These are phyloP conservation scores for Choanephora cucurbitarum DNA, from an alignment of 371 early-diverging fungal genomes.

Conservation along the genomic window DNA sequence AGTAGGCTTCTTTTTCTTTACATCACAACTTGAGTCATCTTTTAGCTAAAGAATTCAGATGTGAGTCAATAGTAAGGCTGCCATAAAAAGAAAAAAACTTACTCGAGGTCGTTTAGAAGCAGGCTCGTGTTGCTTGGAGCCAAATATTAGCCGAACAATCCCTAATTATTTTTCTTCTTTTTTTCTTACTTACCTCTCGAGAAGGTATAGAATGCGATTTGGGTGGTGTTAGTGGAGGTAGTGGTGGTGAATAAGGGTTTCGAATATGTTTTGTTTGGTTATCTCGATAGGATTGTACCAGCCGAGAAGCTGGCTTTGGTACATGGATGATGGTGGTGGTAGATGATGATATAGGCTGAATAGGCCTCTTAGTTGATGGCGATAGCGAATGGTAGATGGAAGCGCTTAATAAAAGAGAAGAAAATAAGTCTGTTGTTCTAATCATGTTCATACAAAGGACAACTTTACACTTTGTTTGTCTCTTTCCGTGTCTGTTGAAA, in stretches of 20 bases:
- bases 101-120: constrained; percentile 12
- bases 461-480: constrained; percentile 33
- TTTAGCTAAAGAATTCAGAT: not conserved
- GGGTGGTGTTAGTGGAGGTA: constrained; percentile 1
- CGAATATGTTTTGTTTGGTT: constrained; percentile 8
- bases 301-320: constrained; percentile 19
- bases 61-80: too few species aligned
- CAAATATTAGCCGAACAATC: too few species aligned
- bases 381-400: constrained; percentile 27
- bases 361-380: too few species aligned
- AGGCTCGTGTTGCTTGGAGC: constrained; percentile 13
- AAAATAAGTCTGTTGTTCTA: too few species aligned
- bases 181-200: not conserved
- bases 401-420: constrained; percentile 13
- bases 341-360: constrained; percentile 3
- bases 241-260: constrained; percentile 4
- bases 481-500: constrained; percentile 40
- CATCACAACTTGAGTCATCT: not conserved
- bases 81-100: too few species aligned
- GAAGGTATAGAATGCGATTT: constrained; percentile 2
- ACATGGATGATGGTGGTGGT: constrained; percentile 8
- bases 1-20: constrained; percentile 22
- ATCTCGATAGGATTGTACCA: constrained; percentile 12
- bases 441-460: not conserved
- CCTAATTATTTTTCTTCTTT: too few species aligned